Evolutionary conservation across 1,139 yeast genomes (phyloP), one percentile per base, ranked within the genome.

Genomic region (Eremothecium coryli): DNA sequence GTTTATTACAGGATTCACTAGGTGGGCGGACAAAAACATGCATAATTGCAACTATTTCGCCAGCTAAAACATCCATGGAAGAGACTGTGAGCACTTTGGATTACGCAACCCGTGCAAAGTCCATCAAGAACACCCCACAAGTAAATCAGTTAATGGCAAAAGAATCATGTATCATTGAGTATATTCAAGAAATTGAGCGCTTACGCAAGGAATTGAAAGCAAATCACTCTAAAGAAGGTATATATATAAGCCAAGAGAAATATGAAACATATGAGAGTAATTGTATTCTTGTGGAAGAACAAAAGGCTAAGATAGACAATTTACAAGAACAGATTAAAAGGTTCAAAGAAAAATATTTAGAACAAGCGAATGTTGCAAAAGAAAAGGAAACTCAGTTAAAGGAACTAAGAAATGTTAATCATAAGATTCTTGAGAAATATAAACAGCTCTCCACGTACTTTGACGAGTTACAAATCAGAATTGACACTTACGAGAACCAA

Each of bases 1-100:
- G 93, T 42, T 57, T 84, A 31, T 63, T 84, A 35, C 90, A 81
- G 49, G 94, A 84, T 50, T 82, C 93, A 0, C 64, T 84, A 18
- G 94, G 94, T 1, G 94, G 95, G 5, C 68, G 71, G 35, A 82
- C 94, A 0, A 80, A 79, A 46, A 84, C 95, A 0, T 70, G 82
- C 17, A 68, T 84, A 40, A 75, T 84, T 23, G 93, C 93, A 22
- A 82, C 94, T 1, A 69, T 86, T 4, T 80, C 93, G 2, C 95
- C 94, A 0, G 85, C 90, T 1, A 69, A 69, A 46, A 69, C 73
- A 12, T 79, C 81, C 36, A 52, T 76, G 30, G 93, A 82, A 23
- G 94, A 85, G 56, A 82, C 95, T 0, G 57, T 76, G 13, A 81
- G 90, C 33, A 85, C 95, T 0, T 64, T 86, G 38, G 93, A 82